Evolutionary conservation across 208 protist genomes (phyloP), one percentile per base, ranked within the genome.

Genomic region (Acanthamoeba royreba): DNA sequence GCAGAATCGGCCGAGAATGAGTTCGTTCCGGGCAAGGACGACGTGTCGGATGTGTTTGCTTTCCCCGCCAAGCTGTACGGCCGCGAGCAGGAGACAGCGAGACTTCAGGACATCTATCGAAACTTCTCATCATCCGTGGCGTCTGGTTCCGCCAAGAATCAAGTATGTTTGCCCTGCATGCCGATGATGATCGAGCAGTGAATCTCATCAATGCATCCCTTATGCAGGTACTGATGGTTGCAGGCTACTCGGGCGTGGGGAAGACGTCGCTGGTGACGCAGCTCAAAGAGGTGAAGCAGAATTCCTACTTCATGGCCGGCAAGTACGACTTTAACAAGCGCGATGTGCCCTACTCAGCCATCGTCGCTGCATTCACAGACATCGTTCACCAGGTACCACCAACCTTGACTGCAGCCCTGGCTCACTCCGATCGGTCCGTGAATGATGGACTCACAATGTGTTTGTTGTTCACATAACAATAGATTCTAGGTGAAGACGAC

Each of bases 271-370:
- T 91, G 4, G 55, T 91, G 53, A 43, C 25, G 13, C 85, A 91
- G n/a, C 85, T 91, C 28, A 17, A 43, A 17, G 55, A 91, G 53
- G 40, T 91, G n/a, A 91, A 72, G 49, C 53, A 91, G 22, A 9
- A 72, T 15, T 22, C 85, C 49, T 91, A 69, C 85, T 91, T 91
- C 85, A 74, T 91, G 35, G 35, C 52, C 2, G 85, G 85, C 53
- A 91, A 91, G 52, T 91, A 91, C 85, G 85, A 91, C 52, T 72
- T 91, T 38, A 72, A 72, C 85, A 91, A 91, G 40, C 85, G 85
- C 55, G 85, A 91, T 43, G 85, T 91, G 4, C 85, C 85, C 85
- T 91, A 91, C n/a, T 91, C 85, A 11, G 85, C 85, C 53, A 69
- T 91, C 55, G 85, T 69, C 1, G 52, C 85, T 4, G 85, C 85